Conservation (phyloP, 306 rosid genomes). For the Urtica urens region DNA sequence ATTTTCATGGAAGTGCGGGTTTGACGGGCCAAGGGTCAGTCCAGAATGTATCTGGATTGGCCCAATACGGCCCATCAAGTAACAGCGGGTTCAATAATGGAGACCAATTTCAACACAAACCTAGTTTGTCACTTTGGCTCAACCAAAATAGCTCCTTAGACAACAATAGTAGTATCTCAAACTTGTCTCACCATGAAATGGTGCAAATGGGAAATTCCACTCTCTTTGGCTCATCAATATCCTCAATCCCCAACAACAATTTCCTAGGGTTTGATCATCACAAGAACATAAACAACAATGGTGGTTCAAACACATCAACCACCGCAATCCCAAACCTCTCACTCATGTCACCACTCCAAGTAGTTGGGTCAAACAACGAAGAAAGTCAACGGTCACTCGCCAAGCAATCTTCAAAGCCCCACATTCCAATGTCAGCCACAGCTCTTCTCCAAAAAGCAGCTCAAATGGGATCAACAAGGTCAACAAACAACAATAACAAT, state of each 20-base stretch:
- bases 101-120: slow-evolving; percentile 39
- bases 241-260: slow-evolving; percentile 23
- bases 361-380: slow-evolving; percentile 3
- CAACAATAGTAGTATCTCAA: slow-evolving; percentile 27
- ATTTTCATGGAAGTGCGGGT: slow-evolving; percentile 19
- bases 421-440: slow-evolving; percentile 54
- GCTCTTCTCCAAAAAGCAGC: slow-evolving; percentile 43
- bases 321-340: slow-evolving; percentile 33
- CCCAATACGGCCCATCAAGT: slow-evolving; percentile 22
- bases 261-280: slow-evolving; percentile 1
- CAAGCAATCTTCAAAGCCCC: slow-evolving; percentile 15
- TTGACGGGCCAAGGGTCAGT: slow-evolving; percentile 5
- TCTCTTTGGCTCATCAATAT: slow-evolving; percentile 27
- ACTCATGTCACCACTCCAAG: slow-evolving; percentile 22
- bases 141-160: slow-evolving; percentile 26
- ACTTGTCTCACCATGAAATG: slow-evolving; percentile 30
- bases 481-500: slow-evolving; percentile 13
- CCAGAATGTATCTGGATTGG: slow-evolving; percentile 25
- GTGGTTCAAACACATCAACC: slow-evolving; percentile 26
- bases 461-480: slow-evolving; percentile 35
- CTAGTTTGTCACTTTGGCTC: slow-evolving; percentile 68
- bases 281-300: background rate
- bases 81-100: slow-evolving; percentile 19
- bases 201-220: slow-evolving; percentile 25
- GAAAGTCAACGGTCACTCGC: background rate